Percentiles rank a stretch among this genome's conserved stretches.
Conservation (phyloP, 192 early-diverging fungal species). For the Coemansia sp. region DNA sequence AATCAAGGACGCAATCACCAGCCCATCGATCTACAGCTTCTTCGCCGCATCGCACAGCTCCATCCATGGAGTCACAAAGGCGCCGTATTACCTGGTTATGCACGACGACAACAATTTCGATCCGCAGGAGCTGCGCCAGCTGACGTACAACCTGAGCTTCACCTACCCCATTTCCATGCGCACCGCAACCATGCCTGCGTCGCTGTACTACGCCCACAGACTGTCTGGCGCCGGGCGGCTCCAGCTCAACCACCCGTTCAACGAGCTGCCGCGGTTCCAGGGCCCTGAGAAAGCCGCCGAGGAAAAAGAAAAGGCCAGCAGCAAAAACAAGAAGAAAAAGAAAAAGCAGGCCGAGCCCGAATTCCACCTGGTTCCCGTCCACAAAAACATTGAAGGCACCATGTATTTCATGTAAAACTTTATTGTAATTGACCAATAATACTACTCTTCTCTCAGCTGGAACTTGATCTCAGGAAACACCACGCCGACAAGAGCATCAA, state of each 20-base stretch:
- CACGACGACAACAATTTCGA: slow-evolving; percentile 26
- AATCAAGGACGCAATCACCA: slow-evolving; percentile 2
- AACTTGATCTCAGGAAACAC: slow-evolving; percentile 71
- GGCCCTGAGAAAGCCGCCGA: background rate
- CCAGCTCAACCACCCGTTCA: slow-evolving; percentile 19
- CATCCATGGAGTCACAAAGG: slow-evolving; percentile 18
- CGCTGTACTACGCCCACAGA: slow-evolving; percentile 46
- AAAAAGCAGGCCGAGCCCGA: background rate
- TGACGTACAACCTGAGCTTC: slow-evolving; percentile 35
- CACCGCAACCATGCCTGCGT: slow-evolving; percentile 30
- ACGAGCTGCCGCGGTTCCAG: slow-evolving; percentile 9
- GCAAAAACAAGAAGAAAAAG: background rate
- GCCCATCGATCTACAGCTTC: slow-evolving; percentile 22
- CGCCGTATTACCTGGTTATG: slow-evolving; percentile 34
- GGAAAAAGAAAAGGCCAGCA: background rate
- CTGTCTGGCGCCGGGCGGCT: slow-evolving; percentile 31
- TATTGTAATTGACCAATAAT: background rate
- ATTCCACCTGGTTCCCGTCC: slow-evolving; percentile 27
- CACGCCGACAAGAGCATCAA: slow-evolving; percentile 71
- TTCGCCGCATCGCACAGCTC: slow-evolving; percentile 27
- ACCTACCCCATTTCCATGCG: slow-evolving; percentile 27
- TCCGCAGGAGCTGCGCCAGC: slow-evolving; percentile 5
- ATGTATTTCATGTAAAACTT: slow-evolving; percentile 40
- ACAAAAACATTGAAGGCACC: slow-evolving; percentile 17
- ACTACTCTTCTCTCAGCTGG: slow-evolving; percentile 1